Percentiles rank a stretch among this genome's conserved stretches.
phyloP scores from a whole-genome alignment of 352 stramenopile species.

The Vaucheria bursata region DNA sequence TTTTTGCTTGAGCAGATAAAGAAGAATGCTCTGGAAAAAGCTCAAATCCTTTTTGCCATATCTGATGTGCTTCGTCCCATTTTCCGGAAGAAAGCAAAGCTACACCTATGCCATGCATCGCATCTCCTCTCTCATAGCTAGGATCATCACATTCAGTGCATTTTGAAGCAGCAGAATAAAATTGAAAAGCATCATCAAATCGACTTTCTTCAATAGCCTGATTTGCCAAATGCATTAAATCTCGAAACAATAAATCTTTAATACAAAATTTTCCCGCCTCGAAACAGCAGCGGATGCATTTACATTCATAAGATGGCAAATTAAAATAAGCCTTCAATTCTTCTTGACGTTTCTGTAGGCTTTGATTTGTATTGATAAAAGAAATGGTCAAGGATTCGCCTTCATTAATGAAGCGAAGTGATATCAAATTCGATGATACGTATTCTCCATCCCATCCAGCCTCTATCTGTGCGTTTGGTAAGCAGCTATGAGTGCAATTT shows the following conservation, averaged over 20 bases:
- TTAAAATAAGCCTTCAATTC: too few species aligned
- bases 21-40: not conserved
- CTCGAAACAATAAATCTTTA: not conserved
- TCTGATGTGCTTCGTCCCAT: constrained; percentile 13
- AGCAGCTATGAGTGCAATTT: too few species aligned
- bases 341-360: too few species aligned
- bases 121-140: constrained; percentile 10
- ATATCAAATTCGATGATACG: too few species aligned
- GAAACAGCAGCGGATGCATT: too few species aligned
- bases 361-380: too few species aligned
- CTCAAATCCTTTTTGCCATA: constrained; percentile 12
- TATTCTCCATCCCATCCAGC: too few species aligned
- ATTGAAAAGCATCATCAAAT: constrained; percentile 3
- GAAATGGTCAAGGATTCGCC: too few species aligned
- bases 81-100: constrained; percentile 12
- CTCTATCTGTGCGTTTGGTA: too few species aligned
- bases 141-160: not conserved
- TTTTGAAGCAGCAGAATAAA: constrained; percentile 12
- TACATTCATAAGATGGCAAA: too few species aligned
- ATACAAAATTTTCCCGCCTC: not conserved
- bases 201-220: constrained; percentile 30
- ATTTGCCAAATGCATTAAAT: constrained; percentile 20
- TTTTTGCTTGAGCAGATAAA: not conserved
- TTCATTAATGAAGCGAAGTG: too few species aligned
- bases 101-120: constrained; percentile 23